Base-by-base conservation (phyloP, 2,329 filamentous ascomycete genomes). In the Phialophora chinensis region DNA sequence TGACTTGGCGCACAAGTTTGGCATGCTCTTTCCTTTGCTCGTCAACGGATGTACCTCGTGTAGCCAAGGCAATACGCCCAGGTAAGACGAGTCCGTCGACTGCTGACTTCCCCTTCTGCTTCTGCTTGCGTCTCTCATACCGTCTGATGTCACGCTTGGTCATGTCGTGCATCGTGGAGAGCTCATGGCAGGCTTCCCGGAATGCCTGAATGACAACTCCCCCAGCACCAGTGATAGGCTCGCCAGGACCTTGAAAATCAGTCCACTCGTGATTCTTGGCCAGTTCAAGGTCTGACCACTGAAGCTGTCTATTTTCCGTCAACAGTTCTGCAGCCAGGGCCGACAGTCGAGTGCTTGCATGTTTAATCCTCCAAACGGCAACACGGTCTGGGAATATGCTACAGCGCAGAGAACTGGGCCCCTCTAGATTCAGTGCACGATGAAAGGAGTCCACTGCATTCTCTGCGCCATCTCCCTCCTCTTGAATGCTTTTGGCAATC, bases 281-380 rank as follows among this genome's bases (percentile, higher is more conserved):
- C 25, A 85, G 75, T 52, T 80, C 78, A 5, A 87, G 74, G 49
- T 85, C 80, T 11, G 77, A 77, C 77, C 81, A 83, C 58, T 82
- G 81, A 55, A 88, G 75, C 72, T 83, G 84, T 66, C 82, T 81
- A 70, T 83, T 79, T 60, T 85, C 79, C 3, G 84, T 78, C 6
- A 88, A 72, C 0, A 87, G 74, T 49, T 85, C 81, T 0, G 85
- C 85, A 2, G 86, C 86, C 20, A 85, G 73, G 1, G 84, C 79
- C 2, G 81, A 85, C 0, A 88, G 74, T 56, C 81, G 79, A 23
- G 86, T 70, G 8, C 76, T 75, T 1, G 81, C 82, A 35, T 79
- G 77, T 68, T 83, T 83, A 31, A 84, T 75, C 20, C 78, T 75
- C 86, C 86, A 88, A 0, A 80, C 79, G 0, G 86, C 86, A 2